These are phyloP conservation scores for Penicillium sp. DNA, from an alignment of 2,329 filamentous ascomycete genomes.

Conservation along the genomic window DNA sequence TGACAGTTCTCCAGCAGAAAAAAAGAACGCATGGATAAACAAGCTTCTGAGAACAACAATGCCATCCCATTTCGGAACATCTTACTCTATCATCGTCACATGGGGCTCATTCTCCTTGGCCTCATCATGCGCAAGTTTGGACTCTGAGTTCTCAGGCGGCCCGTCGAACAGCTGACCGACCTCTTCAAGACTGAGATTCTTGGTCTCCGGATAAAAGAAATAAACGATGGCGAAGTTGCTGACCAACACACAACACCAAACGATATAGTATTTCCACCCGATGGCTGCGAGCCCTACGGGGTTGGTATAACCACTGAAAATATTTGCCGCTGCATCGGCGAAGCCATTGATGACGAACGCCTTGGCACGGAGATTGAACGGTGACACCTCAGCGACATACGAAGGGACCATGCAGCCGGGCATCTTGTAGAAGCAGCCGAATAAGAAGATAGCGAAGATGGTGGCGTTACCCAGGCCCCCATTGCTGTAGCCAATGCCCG, in stretches of 20 bases:
- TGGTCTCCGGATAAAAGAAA: constrained; percentile 22
- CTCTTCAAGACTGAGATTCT: constrained; percentile 17
- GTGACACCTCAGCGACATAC: constrained; percentile 51
- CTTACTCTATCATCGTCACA: not conserved
- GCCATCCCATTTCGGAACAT: too few species aligned
- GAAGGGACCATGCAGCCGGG: constrained; percentile 16
- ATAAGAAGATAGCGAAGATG: constrained; percentile 44
- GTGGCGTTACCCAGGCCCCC: constrained; percentile 38
- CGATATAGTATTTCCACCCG: constrained; percentile 41
- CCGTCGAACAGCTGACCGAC: constrained; percentile 11
- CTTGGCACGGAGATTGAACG: constrained; percentile 52
- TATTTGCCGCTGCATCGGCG: constrained; percentile 34
- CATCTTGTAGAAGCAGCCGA: constrained; percentile 40
- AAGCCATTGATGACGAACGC: constrained; percentile 43
- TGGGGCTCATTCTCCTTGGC: not conserved
- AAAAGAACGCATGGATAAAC: not conserved
- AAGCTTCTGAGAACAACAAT: not conserved
- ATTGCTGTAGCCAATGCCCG: constrained; percentile 35
- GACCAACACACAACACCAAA: constrained; percentile 35
- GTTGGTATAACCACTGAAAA: constrained; percentile 32
- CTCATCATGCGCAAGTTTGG: not conserved
- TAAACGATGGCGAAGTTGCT: constrained; percentile 29
- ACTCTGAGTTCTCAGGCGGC: constrained; percentile 31
- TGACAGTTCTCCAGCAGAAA: not conserved
- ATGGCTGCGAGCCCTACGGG: constrained; percentile 33